A percentile compares a stretch with the other conserved stretches of the same genome.
These are phyloP conservation scores for Evansstolkia leycettana DNA, from an alignment of 495 filamentous ascomycete species.

Conservation along the genomic window DNA sequence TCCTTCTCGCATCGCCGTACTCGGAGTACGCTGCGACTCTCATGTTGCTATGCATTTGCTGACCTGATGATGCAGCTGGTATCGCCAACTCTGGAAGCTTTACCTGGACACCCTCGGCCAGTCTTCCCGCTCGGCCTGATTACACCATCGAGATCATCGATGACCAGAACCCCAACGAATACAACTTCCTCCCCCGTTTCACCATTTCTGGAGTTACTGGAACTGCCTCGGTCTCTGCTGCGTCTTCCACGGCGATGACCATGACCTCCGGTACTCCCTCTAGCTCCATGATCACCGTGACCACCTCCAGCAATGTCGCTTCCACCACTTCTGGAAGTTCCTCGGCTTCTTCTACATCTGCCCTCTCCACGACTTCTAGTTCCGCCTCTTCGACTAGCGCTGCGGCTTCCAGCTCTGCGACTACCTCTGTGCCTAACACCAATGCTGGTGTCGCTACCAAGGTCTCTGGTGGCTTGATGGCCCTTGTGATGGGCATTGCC, in stretches of 20 bases:
- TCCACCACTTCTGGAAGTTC: background rate
- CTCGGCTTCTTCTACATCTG: background rate
- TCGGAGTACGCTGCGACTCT: background rate
- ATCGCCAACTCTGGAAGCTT: conserved; percentile 46
- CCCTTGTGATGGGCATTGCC: conserved; percentile 20
- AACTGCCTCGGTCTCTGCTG: conserved; percentile 15
- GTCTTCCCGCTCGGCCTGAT: conserved; percentile 30
- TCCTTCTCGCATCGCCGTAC: background rate
- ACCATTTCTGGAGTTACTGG: conserved; percentile 37
- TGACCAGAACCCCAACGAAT: conserved; percentile 26
- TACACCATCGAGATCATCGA: conserved; percentile 49
- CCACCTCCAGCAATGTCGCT: conserved; percentile 2
- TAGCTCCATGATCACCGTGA: conserved; percentile 50
- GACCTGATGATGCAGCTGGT: conserved; percentile 21
- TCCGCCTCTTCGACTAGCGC: background rate
- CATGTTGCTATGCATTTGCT: conserved; percentile 4
- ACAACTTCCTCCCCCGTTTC: conserved; percentile 52
- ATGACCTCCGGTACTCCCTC: conserved; percentile 9
- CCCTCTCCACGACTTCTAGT: background rate
- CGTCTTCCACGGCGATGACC: conserved; percentile 13
- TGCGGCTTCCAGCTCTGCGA: background rate
- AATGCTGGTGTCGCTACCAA: conserved; percentile 23
- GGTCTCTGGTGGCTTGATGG: conserved; percentile 27
- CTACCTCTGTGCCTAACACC: conserved; percentile 11
- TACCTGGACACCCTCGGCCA: conserved; percentile 38